A percentile compares a stretch with the other conserved stretches of the same genome.
Conservation (phyloP, 1,139 yeast genomes). For the Blastobotrys elegans region DNA sequence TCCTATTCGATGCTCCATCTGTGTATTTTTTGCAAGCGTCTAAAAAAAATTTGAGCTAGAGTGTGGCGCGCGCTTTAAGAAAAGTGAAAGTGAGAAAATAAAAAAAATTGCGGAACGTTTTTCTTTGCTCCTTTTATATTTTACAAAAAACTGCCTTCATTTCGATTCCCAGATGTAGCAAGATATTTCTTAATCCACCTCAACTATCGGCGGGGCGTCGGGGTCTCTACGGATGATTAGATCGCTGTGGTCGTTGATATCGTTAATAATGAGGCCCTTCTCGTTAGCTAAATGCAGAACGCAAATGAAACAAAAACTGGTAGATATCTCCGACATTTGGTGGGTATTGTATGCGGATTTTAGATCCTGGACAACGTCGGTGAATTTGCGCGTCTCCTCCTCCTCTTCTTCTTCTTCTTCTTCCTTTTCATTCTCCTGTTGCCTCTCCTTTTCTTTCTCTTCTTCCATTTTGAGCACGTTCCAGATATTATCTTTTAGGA, state of each 20-base stretch:
- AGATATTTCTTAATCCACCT: neutral
- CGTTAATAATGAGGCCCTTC: slow-evolving; percentile 64
- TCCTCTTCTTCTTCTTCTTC: slow-evolving; percentile 25
- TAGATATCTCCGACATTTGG: slow-evolving; percentile 57
- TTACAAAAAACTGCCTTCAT: too few relatives aligned
- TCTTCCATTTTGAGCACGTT: slow-evolving; percentile 36
- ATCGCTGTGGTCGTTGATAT: slow-evolving; percentile 54
- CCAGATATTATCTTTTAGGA: slow-evolving; percentile 83
- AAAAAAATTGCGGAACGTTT: neutral
- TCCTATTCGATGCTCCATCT: neutral
- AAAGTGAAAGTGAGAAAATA: too few relatives aligned
- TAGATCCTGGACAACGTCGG: slow-evolving; percentile 41
- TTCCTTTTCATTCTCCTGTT: neutral
- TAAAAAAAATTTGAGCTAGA: too few relatives aligned
- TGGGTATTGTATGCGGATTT: slow-evolving; percentile 32
- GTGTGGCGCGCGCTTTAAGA: too few relatives aligned
- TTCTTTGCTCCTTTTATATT: too few relatives aligned
- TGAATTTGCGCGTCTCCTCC: slow-evolving; percentile 43
- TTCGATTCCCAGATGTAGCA: neutral
- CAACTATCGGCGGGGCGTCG: slow-evolving; percentile 9
- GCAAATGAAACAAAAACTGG: slow-evolving; percentile 85
- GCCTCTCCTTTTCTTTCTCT: neutral
- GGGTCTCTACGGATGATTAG: slow-evolving; percentile 40
- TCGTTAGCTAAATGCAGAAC: slow-evolving; percentile 85
- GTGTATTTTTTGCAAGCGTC: too few relatives aligned